A percentile compares a stretch with the other conserved stretches of the same genome.
These are phyloP conservation scores for Aspergillus sp. DNA, from an alignment of 2,329 filamentous ascomycete species.

Conservation along the genomic window DNA sequence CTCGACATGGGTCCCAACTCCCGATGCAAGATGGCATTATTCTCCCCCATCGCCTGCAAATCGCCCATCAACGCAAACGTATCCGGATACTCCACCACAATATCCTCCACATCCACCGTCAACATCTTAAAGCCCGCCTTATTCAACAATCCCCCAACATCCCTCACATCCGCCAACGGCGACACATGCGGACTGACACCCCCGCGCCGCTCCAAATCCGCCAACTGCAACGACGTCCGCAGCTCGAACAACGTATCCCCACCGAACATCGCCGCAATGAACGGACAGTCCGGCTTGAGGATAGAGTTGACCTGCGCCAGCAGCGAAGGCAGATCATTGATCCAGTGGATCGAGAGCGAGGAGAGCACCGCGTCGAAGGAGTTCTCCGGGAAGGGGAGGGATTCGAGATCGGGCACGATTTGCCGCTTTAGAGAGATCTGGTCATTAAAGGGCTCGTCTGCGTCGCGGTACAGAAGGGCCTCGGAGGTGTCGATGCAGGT, in stretches of 20 bases:
- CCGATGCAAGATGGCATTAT: conserved; percentile 82
- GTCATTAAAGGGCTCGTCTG: conserved; percentile 65
- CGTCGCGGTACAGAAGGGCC: conserved; percentile 77
- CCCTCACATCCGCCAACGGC: conserved; percentile 86
- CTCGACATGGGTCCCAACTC: conserved; percentile 75
- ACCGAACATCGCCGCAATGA: conserved; percentile 94
- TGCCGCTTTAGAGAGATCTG: conserved; percentile 71
- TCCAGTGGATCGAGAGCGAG: conserved; percentile 90
- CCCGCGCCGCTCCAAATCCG: conserved; percentile 86
- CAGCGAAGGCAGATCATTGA: conserved; percentile 89
- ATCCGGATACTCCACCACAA: conserved; percentile 91
- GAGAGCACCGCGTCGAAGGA: conserved; percentile 90
- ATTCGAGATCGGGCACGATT: conserved; percentile 68
- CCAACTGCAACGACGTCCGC: conserved; percentile 87
- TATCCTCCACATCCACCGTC: conserved; percentile 96
- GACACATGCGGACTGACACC: conserved; percentile 90
- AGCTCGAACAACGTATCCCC: conserved; percentile 93
- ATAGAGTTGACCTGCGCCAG: conserved; percentile 82
- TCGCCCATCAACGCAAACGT: conserved; percentile 90
- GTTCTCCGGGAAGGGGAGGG: conserved; percentile 71
- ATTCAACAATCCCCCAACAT: conserved; percentile 83
- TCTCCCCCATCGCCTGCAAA: conserved; percentile 94
- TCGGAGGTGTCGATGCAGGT: conserved; percentile 81
- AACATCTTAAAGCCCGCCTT: conserved; percentile 91
- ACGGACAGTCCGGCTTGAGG: conserved; percentile 86